Evolutionary conservation across 2,329 filamentous ascomycete genomes (phyloP), one percentile per base, ranked within the genome.

Genomic region (Pseudodiploospora longispora): DNA sequence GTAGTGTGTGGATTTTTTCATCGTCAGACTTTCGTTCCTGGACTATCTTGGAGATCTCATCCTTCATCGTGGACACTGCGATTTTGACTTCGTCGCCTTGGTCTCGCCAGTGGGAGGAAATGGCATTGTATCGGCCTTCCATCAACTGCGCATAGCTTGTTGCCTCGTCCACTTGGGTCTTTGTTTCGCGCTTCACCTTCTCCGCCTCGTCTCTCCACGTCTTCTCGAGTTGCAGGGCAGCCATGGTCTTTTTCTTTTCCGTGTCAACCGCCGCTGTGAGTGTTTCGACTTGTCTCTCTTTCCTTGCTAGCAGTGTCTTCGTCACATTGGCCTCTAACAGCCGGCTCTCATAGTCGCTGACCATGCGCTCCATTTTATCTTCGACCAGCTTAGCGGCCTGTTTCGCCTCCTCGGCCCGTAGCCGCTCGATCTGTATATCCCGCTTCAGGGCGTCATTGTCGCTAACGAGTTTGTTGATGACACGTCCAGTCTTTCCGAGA

Each of bases 391-490:
- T 79, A 8, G 83, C 75, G 4, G 78, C 75, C 58, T 85, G 79
- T 53, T 79, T 78, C n/a, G 83, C 74, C 56, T 89, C 85, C 47
- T 88, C 83, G 37, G 82, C 74, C 38, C 75, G 74, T 43, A 83
- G 60, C 19, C 72, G 70, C 61, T 85, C 82, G 45, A 83, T 76
- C 55, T 83, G 72, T 46, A 86, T 70, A 50, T 91, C 85, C 42
- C 85, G 76, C 55, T 85, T 85, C 38, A 91, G 70, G 35, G 81
- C 75, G 57, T 91, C 86, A 53, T 89, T 89, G 59, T 91, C 86
- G 42, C 82, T 82, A 58, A 88, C 86, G 43, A 93, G 75, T 57
- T 81, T 80, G 65, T 93, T 87, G 62, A 93, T 91, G 42, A 88
- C 84, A 31, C 83, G 74, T 6, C 84, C 84, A 7, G 82, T 87